A percentile compares a stretch with the other conserved stretches of the same genome.
phyloP scores from a whole-genome alignment of 306 rosid species.

The Hippophae tibetana region DNA sequence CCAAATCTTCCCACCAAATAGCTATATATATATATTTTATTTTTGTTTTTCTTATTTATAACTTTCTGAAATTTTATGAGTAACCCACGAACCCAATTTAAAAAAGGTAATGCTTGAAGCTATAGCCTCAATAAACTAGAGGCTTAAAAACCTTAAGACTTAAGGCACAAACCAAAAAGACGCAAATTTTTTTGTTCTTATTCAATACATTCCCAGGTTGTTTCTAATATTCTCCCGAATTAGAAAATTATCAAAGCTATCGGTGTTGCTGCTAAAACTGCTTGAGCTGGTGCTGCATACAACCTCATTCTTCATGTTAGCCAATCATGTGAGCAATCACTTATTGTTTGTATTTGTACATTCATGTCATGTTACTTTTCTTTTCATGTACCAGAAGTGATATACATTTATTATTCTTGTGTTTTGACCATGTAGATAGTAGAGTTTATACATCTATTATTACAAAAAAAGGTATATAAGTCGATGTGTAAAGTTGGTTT shows the following conservation, averaged over 20 bases:
- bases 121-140: not conserved
- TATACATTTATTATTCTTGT: no score
- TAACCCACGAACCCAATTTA: slow-evolving; percentile 60
- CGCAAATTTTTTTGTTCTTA: slow-evolving; percentile 53
- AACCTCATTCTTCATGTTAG: slow-evolving; percentile 75
- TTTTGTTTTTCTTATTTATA: slow-evolving; percentile 52
- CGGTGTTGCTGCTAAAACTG: slow-evolving; percentile 69
- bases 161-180: slow-evolving; percentile 71
- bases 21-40: slow-evolving; percentile 85
- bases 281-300: slow-evolving; percentile 90
- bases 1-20: slow-evolving; percentile 78
- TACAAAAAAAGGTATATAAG: no score
- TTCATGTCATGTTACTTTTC: not conserved
- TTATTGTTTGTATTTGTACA: no score
- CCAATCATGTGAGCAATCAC: slow-evolving; percentile 56
- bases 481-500: no score
- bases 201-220: slow-evolving; percentile 70
- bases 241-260: slow-evolving; percentile 64
- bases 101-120: slow-evolving; percentile 70
- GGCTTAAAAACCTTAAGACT: slow-evolving; percentile 20
- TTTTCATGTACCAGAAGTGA: slow-evolving; percentile 26
- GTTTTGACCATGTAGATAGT: no score
- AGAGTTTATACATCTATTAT: no score
- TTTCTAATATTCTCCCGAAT: slow-evolving; percentile 76
- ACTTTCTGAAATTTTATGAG: slow-evolving; percentile 29